Conservation (phyloP, 2,329 filamentous ascomycete species). For the Pseudogymnoascus sp. region DNA sequence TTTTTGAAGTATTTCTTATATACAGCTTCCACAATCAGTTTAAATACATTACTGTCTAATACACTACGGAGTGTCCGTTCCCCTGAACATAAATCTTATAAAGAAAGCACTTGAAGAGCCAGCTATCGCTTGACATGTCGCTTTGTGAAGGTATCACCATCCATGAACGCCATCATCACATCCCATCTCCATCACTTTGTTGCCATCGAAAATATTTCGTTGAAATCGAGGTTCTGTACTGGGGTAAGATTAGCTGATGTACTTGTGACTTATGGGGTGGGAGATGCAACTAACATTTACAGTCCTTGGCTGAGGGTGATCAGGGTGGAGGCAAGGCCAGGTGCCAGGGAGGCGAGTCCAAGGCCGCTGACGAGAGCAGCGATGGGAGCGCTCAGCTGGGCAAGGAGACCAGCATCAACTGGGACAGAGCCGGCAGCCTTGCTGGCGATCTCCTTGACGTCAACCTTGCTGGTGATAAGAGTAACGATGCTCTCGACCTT, state of each 20-base stretch:
- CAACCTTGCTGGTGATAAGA: neutral
- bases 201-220: neutral
- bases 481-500: neutral
- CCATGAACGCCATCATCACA: slow-evolving; percentile 3
- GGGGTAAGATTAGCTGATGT: neutral
- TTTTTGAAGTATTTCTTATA: neutral
- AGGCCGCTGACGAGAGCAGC: neutral
- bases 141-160: slow-evolving; percentile 3
- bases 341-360: neutral
- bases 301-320: neutral
- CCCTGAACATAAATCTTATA: neutral
- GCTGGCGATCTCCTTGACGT: neutral
- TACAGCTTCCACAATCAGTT: neutral
- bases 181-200: neutral
- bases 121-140: neutral
- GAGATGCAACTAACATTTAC: neutral
- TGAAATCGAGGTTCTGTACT: neutral
- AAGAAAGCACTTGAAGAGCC: neutral
- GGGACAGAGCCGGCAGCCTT: neutral
- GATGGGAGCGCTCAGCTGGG: neutral
- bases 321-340: neutral
- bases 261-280: neutral
- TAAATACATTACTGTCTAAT: slow-evolving; percentile 1
- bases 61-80: neutral
- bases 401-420: neutral